Conservation (phyloP, 2,329 filamentous ascomycete genomes). For the Ophiocordyceps unilateralis region DNA sequence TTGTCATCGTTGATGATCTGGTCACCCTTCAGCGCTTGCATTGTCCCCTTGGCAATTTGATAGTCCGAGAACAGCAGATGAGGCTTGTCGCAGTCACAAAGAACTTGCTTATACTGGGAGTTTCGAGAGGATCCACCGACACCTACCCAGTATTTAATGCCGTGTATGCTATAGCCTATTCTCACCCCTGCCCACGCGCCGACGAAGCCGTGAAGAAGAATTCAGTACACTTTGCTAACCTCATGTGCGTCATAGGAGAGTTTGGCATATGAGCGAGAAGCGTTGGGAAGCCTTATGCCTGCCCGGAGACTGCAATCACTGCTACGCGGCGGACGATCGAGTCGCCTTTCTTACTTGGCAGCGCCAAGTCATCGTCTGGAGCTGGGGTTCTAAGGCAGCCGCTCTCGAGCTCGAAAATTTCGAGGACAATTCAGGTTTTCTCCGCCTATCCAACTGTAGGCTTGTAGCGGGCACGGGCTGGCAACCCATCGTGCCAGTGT, state of each 20-base stretch:
- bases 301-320: conserved; percentile 4
- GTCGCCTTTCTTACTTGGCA: conserved; percentile 7
- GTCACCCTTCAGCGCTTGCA: conserved; percentile 5
- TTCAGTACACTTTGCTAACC: not conserved
- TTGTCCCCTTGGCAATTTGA: conserved; percentile 5
- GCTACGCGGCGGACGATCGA: conserved; percentile 6
- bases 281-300: conserved; percentile 7
- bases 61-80: too few relatives aligned
- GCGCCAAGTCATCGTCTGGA: conserved; percentile 7
- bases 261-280: conserved; percentile 7
- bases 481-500: too few relatives aligned
- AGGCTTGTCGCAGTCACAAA: conserved; percentile 7
- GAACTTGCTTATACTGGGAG: not conserved
- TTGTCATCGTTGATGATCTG: conserved; percentile 11
- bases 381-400: conserved; percentile 5
- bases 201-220: not conserved
- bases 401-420: conserved; percentile 5
- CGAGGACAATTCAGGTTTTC: too few relatives aligned
- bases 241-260: conserved; percentile 3
- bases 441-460: too few relatives aligned
- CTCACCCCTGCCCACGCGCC: not conserved
- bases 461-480: not conserved
- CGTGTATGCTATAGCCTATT: too few relatives aligned
- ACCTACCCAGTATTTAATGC: not conserved
- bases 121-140: not conserved